Conservation (phyloP, 441 rosid genomes). For the Gossypium lobatum region DNA sequence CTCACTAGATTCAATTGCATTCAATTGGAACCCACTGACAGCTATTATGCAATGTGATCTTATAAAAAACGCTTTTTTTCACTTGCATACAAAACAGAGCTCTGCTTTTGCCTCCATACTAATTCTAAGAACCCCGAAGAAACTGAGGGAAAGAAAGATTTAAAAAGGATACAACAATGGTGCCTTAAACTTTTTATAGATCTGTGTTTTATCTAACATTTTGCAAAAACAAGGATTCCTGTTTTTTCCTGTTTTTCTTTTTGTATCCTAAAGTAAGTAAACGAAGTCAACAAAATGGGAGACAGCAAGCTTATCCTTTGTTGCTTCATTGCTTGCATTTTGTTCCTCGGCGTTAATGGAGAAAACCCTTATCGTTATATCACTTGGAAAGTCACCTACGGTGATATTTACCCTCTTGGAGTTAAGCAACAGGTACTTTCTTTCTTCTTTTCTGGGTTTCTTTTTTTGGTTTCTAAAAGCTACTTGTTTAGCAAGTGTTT, state of each 20-base stretch:
- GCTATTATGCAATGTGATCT: too few relatives aligned
- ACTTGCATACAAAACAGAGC: conserved; percentile 4
- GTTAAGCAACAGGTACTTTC: conserved; percentile 34
- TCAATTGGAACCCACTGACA: conserved; percentile 1
- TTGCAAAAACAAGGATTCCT: not conserved
- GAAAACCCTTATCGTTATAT: conserved; percentile 33
- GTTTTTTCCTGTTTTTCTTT: not conserved
- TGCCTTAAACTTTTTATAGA: conserved; percentile 5
- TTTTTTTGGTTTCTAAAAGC: not conserved
- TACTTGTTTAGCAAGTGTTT: not conserved
- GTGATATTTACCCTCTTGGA: conserved; percentile 41
- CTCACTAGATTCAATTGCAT: conserved; percentile 6
- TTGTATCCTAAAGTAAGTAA: not conserved
- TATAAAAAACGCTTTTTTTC: not conserved
- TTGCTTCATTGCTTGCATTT: conserved; percentile 29
- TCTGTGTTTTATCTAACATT: not conserved
- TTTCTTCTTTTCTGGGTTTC: not conserved
- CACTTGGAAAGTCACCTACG: conserved; percentile 35
- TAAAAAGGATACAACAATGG: not conserved
- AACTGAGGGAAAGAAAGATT: not conserved
- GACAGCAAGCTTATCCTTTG: conserved; percentile 24
- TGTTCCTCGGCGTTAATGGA: conserved; percentile 37
- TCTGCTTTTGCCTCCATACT: not conserved
- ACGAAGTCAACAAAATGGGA: conserved; percentile 28
- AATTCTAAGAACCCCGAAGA: not conserved